Percentiles rank a stretch among this genome's conserved stretches.
Conservation (phyloP, 306 rosid genomes). For the Casuarina cunninghamiana region DNA sequence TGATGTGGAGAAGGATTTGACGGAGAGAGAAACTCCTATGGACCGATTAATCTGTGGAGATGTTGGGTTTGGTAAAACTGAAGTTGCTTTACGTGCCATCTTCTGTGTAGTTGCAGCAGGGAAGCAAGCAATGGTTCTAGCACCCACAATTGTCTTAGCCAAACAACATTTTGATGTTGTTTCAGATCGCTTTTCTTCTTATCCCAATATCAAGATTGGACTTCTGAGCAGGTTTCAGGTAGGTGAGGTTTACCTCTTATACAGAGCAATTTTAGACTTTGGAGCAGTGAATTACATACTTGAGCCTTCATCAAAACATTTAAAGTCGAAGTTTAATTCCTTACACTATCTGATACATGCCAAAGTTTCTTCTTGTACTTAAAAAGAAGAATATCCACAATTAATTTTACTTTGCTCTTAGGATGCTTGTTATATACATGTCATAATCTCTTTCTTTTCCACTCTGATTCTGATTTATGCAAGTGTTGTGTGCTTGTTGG, state of each 20-base stretch:
- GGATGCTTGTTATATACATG: background rate
- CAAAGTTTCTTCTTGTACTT: background rate
- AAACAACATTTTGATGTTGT: slow-evolving; percentile 89
- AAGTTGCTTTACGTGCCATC: slow-evolving; percentile 97
- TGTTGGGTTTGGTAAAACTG: slow-evolving; percentile 98
- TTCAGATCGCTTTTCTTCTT: slow-evolving; percentile 72
- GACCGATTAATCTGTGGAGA: slow-evolving; percentile 96
- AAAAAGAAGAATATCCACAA: background rate
- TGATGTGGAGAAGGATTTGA: slow-evolving; percentile 89
- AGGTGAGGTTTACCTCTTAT: slow-evolving; percentile 20
- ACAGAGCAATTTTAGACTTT: slow-evolving; percentile 9
- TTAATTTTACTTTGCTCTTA: background rate
- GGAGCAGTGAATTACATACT: slow-evolving; percentile 4
- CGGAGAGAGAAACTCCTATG: slow-evolving; percentile 84
- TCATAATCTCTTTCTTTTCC: background rate
- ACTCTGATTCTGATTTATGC: background rate
- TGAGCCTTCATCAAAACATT: background rate
- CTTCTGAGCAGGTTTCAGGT: slow-evolving; percentile 97
- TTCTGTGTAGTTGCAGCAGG: slow-evolving; percentile 76
- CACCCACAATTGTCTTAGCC: slow-evolving; percentile 94
- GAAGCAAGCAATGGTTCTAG: slow-evolving; percentile 94
- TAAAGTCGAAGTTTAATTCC: background rate
- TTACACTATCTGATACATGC: slow-evolving; percentile 1
- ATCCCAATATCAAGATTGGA: slow-evolving; percentile 68
- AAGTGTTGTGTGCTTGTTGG: background rate